Percentiles rank a stretch among this genome's conserved stretches.
Evolutionary conservation across 2,329 filamentous ascomycete species (phyloP).

Genomic region (Penicillium sp.): DNA sequence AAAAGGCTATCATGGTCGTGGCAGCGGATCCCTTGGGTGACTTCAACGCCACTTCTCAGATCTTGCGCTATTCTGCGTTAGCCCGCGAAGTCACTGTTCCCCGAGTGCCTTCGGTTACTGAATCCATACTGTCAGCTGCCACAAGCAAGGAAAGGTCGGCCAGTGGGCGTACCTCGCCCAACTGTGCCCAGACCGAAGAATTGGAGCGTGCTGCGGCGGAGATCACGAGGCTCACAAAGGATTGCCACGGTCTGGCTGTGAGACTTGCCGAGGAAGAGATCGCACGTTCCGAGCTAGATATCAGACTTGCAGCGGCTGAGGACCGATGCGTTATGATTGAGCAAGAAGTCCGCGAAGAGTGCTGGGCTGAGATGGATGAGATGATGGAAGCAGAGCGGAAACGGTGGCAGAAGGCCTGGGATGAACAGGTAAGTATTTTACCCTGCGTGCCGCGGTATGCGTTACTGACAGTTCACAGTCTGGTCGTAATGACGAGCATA

Average conservation of each 20-base stretch:
- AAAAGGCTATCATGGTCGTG: slow-evolving; percentile 93
- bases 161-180: slow-evolving; percentile 46
- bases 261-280: slow-evolving; percentile 70
- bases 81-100: slow-evolving; percentile 91
- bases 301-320: slow-evolving; percentile 65
- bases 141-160: slow-evolving; percentile 33
- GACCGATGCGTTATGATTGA: slow-evolving; percentile 71
- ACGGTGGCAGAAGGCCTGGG: slow-evolving; percentile 76
- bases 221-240: slow-evolving; percentile 72
- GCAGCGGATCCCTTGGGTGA: slow-evolving; percentile 91
- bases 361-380: slow-evolving; percentile 79
- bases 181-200: slow-evolving; percentile 55
- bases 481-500: slow-evolving; percentile 77
- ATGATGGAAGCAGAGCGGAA: slow-evolving; percentile 71
- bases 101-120: slow-evolving; percentile 77
- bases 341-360: slow-evolving; percentile 82
- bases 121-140: slow-evolving; percentile 56
- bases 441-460: neutral
- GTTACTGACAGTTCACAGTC: slow-evolving; percentile 30
- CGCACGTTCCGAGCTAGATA: slow-evolving; percentile 68
- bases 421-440: slow-evolving; percentile 60
- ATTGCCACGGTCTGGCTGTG: slow-evolving; percentile 71
- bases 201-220: slow-evolving; percentile 80
- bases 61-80: slow-evolving; percentile 88
- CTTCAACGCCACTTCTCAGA: slow-evolving; percentile 95